Evolutionary conservation across 2,329 filamentous ascomycete species (phyloP).

Genomic region (Didymella sp.): DNA sequence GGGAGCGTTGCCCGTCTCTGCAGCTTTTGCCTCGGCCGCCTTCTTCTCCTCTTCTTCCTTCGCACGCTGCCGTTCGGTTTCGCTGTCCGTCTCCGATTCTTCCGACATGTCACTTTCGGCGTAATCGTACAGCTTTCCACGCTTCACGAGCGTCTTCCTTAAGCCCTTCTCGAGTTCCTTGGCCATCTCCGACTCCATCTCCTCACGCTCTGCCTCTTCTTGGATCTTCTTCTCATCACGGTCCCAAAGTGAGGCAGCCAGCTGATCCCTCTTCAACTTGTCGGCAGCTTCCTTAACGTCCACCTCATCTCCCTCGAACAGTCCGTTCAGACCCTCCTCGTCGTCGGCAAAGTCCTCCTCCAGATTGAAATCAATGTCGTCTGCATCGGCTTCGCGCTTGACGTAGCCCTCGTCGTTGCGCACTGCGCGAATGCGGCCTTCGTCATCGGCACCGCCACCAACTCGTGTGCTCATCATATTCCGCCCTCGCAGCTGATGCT

Average conservation of each 20-base stretch:
- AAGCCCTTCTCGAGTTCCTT: slow-evolving; percentile 77
- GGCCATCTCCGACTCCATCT: slow-evolving; percentile 71
- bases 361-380: slow-evolving; percentile 70
- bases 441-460: slow-evolving; percentile 49
- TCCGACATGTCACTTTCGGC: slow-evolving; percentile 72
- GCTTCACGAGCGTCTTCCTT: slow-evolving; percentile 80
- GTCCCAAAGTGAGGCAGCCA: slow-evolving; percentile 88
- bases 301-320: slow-evolving; percentile 56
- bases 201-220: slow-evolving; percentile 70
- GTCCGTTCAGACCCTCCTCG: slow-evolving; percentile 66
- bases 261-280: slow-evolving; percentile 76
- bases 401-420: slow-evolving; percentile 54
- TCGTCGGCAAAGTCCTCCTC: slow-evolving; percentile 82
- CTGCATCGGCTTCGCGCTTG: slow-evolving; percentile 63
- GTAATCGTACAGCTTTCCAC: slow-evolving; percentile 87
- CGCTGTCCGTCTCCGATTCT: slow-evolving; percentile 60
- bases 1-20: slow-evolving; percentile 53
- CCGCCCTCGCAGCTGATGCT: slow-evolving; percentile 24
- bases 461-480: slow-evolving; percentile 40
- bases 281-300: slow-evolving; percentile 69
- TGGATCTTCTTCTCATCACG: slow-evolving; percentile 61
- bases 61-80: slow-evolving; percentile 68
- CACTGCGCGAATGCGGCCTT: slow-evolving; percentile 36
- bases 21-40: slow-evolving; percentile 56
- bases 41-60: slow-evolving; percentile 61